Base-by-base conservation (phyloP, 2,329 filamentous ascomycete species). In the Colletotrichum orbiculare region DNA sequence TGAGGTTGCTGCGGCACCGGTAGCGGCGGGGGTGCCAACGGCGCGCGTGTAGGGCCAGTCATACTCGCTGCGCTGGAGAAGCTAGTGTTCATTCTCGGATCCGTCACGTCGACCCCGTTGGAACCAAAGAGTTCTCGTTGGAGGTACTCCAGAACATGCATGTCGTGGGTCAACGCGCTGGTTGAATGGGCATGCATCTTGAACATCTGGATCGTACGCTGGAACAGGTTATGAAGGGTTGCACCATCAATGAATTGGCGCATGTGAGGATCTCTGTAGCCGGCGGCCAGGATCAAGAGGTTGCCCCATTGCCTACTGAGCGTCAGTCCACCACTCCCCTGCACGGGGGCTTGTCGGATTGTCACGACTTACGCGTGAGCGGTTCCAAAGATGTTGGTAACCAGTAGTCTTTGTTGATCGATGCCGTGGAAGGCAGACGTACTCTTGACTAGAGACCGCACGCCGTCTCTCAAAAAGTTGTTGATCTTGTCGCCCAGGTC, bases 361-460 rank as follows among this genome's bases (percentile, higher is more conserved):
- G 42, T 17, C 25, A 25, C 5, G 15, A 88, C 93, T 87, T 91
- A 97, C 92, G 95, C 94, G 83, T 97, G 95, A 67, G 94, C 91
- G 15, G 95, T 98, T 56, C 95, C 94, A 78, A 97, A 97, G 33
- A 97, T 90, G 72, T 97, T 98, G n/a, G 95, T 98, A 60, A 98
- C 89, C 55, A 97, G 90, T 8, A 92, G 87, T 37, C 93, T 87
- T 67, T 86, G 78, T n/a, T 80, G 78, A 13, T 86, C 82, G 34
- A 92, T 83, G 2, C 83, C 82, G 68, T 91, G 84, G 74, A 98
- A 97, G 1, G 94, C 93, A 59, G 88, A 86, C 0, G 95, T 98
- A 75, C 95, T 97, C 73, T 91, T 84, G 57, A 97, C 88, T 1
- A 97, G 87, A 7, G 93, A 92, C 47, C 88, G 81, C 60, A 96